Percentiles rank a stretch among this genome's conserved stretches.
phyloP scores from a whole-genome alignment of 192 early-diverging fungal species.

The Backusella parvicylindrica region DNA sequence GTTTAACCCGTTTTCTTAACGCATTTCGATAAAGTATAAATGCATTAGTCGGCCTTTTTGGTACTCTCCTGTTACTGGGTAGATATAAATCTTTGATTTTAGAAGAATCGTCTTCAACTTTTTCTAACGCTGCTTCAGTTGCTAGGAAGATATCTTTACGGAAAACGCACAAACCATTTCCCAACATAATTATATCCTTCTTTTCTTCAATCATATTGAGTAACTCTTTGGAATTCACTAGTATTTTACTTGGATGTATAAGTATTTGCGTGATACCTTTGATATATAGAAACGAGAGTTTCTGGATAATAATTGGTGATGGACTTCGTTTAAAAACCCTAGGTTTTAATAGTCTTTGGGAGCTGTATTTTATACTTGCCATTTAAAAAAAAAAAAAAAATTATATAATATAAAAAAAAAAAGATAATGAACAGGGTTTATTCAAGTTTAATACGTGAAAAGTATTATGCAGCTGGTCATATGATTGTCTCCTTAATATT shows the following conservation, averaged over 20 bases:
- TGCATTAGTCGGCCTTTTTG: slow-evolving; percentile 1
- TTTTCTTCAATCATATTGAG: slow-evolving; percentile 1
- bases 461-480: not conserved
- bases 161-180: not conserved
- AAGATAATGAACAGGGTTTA: not conserved
- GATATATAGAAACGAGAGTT: not conserved
- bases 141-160: not conserved
- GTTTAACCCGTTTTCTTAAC: not conserved
- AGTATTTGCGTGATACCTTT: not conserved
- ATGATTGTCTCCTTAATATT: not conserved
- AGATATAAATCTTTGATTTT: not conserved
- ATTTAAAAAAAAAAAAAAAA: not conserved
- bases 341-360: not conserved
- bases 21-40: slow-evolving; percentile 8
- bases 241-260: not conserved
- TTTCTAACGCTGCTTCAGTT: not conserved
- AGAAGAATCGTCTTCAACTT: not conserved
- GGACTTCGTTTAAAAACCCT: not conserved
- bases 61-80: not conserved
- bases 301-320: not conserved
- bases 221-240: not conserved
- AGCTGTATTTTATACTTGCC: not conserved
- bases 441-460: not conserved
- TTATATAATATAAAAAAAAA: not conserved
- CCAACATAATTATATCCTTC: not conserved